Evolutionary conservation across 768 basidiomycete genomes (phyloP), one percentile per base, ranked within the genome.

Genomic region (Pleurotus pulmonarius): DNA sequence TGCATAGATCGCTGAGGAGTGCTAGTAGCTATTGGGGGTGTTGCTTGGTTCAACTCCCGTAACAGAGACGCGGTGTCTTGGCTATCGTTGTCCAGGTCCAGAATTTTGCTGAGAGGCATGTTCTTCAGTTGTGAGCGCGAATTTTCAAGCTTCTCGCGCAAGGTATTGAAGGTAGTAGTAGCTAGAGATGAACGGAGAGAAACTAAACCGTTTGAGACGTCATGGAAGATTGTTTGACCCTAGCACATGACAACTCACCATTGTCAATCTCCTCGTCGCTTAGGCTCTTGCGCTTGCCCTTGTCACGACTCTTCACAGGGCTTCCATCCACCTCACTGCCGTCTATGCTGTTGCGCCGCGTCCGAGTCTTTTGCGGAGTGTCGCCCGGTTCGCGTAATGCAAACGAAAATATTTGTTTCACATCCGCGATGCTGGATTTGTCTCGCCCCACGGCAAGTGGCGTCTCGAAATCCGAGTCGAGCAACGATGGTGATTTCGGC

Each of bases 241-340:
- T 25, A 29, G 38, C 26, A 69, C 85, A 64, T 68, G 88, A 87
- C 75, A 55, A 75, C 67, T 34, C 64, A 63, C 59, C 29, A 34
- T 76, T 77, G 39, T 86, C 87, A 2, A 72, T 66, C 63, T 88
- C 88, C 63, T 89, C 87, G 60, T 89, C 88, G 62, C 86, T 88
- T 61, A 84, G 58, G 64, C 84, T 88, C 61, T 72, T 76, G 38
- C 82, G 75, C 58, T 84, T 81, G 8, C 74, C 77, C 67, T 77
- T 84, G 58, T 70, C 73, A 55, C 68, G 73, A 56, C 67, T 69
- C 41, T 70, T 64, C 40, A 77, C 67, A 1, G 20, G 20, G 46
- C 74, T 83, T 12, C 74, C 72, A 54, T 87, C 85, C 40, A 82
- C 79, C 54, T 85, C 83, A 62, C 85, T 85, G 5, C 68, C 64